A percentile compares a stretch with the other conserved stretches of the same genome.
Conservation (phyloP, 441 rosid species). For the Adansonia rubrostipa region DNA sequence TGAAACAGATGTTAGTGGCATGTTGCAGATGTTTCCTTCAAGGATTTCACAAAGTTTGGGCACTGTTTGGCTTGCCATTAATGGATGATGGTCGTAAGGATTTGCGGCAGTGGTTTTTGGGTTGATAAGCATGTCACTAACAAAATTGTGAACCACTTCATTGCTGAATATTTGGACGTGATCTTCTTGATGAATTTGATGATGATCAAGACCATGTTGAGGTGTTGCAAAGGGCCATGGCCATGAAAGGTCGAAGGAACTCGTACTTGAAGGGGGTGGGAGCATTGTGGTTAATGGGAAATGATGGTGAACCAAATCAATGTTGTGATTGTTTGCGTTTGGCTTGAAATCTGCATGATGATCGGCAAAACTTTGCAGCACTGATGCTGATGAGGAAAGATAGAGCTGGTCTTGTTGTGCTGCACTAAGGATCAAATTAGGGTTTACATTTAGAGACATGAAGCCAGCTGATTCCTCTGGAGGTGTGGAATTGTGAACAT, state of each 20-base stretch:
- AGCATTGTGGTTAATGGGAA: slow-evolving; percentile 28
- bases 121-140: slow-evolving; percentile 28
- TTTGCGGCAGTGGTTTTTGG: slow-evolving; percentile 23
- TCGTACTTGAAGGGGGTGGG: slow-evolving; percentile 24
- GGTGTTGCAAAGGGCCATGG: slow-evolving; percentile 38
- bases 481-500: slow-evolving; percentile 37
- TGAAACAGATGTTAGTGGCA: slow-evolving; percentile 38
- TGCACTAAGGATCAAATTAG: slow-evolving; percentile 47
- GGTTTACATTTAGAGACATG: slow-evolving; percentile 62
- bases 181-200: slow-evolving; percentile 40
- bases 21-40: slow-evolving; percentile 42
- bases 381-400: slow-evolving; percentile 40
- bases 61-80: slow-evolving; percentile 38
- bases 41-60: slow-evolving; percentile 62
- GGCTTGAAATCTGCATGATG: slow-evolving; percentile 51
- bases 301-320: slow-evolving; percentile 38
- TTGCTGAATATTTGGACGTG: slow-evolving; percentile 32
- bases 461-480: slow-evolving; percentile 37
- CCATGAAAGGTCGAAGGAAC: slow-evolving; percentile 47
- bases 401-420: slow-evolving; percentile 45
- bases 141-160: slow-evolving; percentile 28
- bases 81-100: slow-evolving; percentile 26
- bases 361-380: slow-evolving; percentile 54
- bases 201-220: slow-evolving; percentile 40
- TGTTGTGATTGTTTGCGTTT: slow-evolving; percentile 31